A percentile compares a stretch with the other conserved stretches of the same genome.
Conservation (phyloP, 2,329 filamentous ascomycete genomes). For the Trichoderma polysporum region DNA sequence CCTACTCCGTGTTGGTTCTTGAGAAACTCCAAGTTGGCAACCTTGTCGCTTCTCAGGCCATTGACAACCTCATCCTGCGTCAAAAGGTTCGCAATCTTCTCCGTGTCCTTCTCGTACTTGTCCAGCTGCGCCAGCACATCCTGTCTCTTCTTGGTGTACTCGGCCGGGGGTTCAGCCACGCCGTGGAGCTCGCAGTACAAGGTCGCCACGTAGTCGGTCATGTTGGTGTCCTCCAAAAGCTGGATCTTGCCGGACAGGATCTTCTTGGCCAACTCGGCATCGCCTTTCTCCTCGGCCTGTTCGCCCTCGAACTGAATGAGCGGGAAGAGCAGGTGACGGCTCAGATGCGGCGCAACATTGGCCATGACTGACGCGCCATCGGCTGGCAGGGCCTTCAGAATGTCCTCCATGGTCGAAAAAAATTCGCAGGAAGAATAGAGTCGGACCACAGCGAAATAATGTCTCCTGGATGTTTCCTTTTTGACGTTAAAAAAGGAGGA, state of each 20-base stretch:
- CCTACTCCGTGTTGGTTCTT: constrained; percentile 91
- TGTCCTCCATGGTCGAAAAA: constrained; percentile 38
- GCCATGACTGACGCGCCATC: constrained; percentile 79
- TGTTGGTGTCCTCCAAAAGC: constrained; percentile 95
- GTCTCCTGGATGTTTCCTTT: background rate
- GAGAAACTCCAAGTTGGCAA: constrained; percentile 95
- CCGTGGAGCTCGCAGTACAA: constrained; percentile 88
- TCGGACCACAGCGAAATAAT: background rate
- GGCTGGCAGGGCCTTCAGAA: constrained; percentile 55
- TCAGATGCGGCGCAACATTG: constrained; percentile 86
- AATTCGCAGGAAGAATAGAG: background rate
- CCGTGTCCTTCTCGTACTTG: constrained; percentile 81
- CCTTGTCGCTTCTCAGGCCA: constrained; percentile 92
- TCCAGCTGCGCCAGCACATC: constrained; percentile 81
- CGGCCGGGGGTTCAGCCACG: constrained; percentile 72
- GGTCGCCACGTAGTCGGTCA: constrained; percentile 95
- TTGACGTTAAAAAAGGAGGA: background rate
- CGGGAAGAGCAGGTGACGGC: constrained; percentile 94
- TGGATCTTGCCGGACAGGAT: constrained; percentile 87
- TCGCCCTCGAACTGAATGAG: constrained; percentile 88
- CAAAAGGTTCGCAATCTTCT: constrained; percentile 83
- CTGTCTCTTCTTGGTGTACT: constrained; percentile 87
- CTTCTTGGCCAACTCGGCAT: constrained; percentile 59
- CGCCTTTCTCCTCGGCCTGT: constrained; percentile 73
- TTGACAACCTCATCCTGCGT: constrained; percentile 86